Base-by-base conservation (phyloP, 768 basidiomycete genomes). In the Agrocybe praecox region DNA sequence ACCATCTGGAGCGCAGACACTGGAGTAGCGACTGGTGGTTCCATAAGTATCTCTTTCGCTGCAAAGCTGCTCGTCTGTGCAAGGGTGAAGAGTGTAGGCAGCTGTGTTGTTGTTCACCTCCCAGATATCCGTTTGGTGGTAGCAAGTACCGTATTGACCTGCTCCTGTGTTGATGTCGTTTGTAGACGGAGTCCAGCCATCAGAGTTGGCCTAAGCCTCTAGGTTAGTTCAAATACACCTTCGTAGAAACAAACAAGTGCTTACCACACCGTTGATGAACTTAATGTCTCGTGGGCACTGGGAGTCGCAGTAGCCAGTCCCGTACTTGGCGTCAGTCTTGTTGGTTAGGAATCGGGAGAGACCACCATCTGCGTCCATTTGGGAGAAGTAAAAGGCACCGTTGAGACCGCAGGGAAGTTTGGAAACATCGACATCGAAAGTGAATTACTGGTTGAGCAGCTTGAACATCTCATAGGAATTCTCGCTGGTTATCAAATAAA, bases 81-180 rank as follows among this genome's bases (percentile, higher is more conserved):
- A 29, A 29, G 26, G 26, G 26, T 29, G 26, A 29, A 9, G 26
- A 36, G 66, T 65, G 56, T 60, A 64, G 46, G 63, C 61, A 29
- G 61, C 52, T 40, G 65, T 50, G 17, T 61, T 56, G n/a, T 62
- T 63, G 53, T 67, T 67, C 46, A 62, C 65, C 52, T 65, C 64
- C 64, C 62, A 65, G 57, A 67, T 58, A 55, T 67, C 64, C 66
- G 65, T 67, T 58, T 67, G 63, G 33, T 60, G 59, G 46, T 63
- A 67, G 60, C 63, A 67, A 33, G 58, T 56, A 18, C 63, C 63
- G 52, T 53, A 63, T 29, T 53, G 46, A 18, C 63, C 65, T 15
- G 51, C 54, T 36, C 63, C 65, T 2, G 65, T 63, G 33, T 65
- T 65, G 46, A 45, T 29, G 29, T 67, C 63, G 57, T 51, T 62